These are phyloP conservation scores for Mariannaea elegans DNA, from an alignment of 2,329 filamentous ascomycete genomes.

Conservation along the genomic window DNA sequence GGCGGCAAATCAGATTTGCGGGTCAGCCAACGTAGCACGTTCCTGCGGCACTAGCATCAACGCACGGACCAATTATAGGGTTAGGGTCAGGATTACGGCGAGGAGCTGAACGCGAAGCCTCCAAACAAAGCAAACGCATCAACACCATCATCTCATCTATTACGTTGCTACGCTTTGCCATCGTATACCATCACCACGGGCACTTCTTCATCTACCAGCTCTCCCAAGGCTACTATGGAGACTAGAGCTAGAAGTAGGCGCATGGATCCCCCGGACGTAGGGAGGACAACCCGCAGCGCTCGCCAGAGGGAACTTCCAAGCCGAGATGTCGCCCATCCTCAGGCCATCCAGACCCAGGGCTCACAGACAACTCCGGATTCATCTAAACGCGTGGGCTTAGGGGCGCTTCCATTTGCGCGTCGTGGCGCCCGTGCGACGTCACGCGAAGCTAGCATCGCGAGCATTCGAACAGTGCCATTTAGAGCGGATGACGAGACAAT, in stretches of 20 bases:
- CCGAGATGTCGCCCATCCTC: background rate
- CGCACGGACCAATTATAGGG: slow-evolving; percentile 31
- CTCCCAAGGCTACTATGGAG: slow-evolving; percentile 25
- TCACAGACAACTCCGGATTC: background rate
- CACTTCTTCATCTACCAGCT: background rate
- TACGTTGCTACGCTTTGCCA: background rate
- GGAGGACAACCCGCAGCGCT: slow-evolving; percentile 28
- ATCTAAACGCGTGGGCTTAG: slow-evolving; percentile 13
- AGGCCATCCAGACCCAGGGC: background rate
- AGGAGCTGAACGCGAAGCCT: slow-evolving; percentile 13
- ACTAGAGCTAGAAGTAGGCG: slow-evolving; percentile 29
- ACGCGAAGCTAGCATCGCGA: slow-evolving; percentile 29
- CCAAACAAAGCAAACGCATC: slow-evolving; percentile 16
- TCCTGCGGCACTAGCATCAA: background rate
- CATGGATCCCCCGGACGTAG: slow-evolving; percentile 11
- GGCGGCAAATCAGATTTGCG: slow-evolving; percentile 16
- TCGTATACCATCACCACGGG: background rate
- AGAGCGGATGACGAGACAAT: slow-evolving; percentile 37
- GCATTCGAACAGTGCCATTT: slow-evolving; percentile 24
- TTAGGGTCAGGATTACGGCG: slow-evolving; percentile 32
- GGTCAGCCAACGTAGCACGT: background rate
- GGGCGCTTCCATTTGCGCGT: slow-evolving; percentile 26
- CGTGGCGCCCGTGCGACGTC: slow-evolving; percentile 34
- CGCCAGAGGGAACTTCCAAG: slow-evolving; percentile 14
- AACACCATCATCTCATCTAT: background rate